Percentiles rank a stretch among this genome's conserved stretches.
These are phyloP conservation scores for Mycena citricolor DNA, from an alignment of 1,284 basidiomycete species.

Conservation along the genomic window DNA sequence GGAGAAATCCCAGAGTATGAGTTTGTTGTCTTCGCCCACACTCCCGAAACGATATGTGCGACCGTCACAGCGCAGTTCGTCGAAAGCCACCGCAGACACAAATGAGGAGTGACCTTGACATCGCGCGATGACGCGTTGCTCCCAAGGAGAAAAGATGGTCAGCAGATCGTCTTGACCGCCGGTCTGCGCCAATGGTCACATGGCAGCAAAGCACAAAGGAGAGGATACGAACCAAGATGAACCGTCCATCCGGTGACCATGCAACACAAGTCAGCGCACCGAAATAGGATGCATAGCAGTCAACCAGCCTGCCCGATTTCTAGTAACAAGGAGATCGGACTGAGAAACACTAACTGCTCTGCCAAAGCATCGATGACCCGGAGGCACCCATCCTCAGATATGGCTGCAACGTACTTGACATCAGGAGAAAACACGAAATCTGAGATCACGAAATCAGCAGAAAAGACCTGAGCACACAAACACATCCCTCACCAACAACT, in stretches of 20 bases:
- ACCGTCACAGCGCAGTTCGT: slow-evolving; percentile 81
- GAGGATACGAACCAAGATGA: slow-evolving; percentile 69
- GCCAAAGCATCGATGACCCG: slow-evolving; percentile 83
- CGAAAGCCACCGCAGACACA: slow-evolving; percentile 87
- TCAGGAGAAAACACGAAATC: slow-evolving; percentile 92
- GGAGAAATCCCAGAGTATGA: slow-evolving; percentile 93
- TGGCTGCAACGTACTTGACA: slow-evolving; percentile 80
- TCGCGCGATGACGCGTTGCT: slow-evolving; percentile 89
- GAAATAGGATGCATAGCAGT: slow-evolving; percentile 92
- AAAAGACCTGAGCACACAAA: slow-evolving; percentile 1
- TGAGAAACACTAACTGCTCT: slow-evolving; percentile 66
- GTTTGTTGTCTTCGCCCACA: slow-evolving; percentile 92
- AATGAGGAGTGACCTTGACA: slow-evolving; percentile 98
- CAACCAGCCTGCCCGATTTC: slow-evolving; percentile 60
- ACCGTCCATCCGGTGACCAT: slow-evolving; percentile 95
- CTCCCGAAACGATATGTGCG: slow-evolving; percentile 89
- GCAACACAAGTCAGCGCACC: slow-evolving; percentile 85
- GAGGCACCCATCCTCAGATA: slow-evolving; percentile 87
- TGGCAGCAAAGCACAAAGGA: slow-evolving; percentile 1
- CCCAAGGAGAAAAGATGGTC: slow-evolving; percentile 90
- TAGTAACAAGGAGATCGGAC: slow-evolving; percentile 7
- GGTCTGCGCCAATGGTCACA: slow-evolving; percentile 35
- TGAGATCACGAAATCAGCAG: slow-evolving; percentile 33
- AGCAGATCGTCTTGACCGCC: slow-evolving; percentile 87
- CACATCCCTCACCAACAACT: slow-evolving; percentile 63